Conservation (phyloP, 148 eudicot species). For the Arbutus unedo region DNA sequence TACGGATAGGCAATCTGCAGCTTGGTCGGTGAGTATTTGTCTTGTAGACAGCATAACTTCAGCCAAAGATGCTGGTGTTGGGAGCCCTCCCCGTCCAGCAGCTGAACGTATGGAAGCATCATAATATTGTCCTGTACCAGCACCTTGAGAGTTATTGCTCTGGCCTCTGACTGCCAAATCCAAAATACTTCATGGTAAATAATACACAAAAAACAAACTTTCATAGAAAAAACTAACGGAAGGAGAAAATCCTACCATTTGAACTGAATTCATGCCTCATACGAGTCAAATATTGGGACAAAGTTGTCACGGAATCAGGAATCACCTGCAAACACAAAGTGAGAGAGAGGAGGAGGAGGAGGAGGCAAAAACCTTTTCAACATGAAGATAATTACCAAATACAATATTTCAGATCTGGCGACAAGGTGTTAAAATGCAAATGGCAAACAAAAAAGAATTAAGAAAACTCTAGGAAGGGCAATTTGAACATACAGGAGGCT, state of each 20-base stretch:
- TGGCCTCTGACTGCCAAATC: slow-evolving; percentile 28
- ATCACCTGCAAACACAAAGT: slow-evolving; percentile 51
- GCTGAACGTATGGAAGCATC: slow-evolving; percentile 34
- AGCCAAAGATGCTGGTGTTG: slow-evolving; percentile 46
- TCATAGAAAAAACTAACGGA: background rate
- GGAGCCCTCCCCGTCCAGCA: slow-evolving; percentile 31
- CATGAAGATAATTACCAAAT: background rate
- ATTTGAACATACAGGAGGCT: slow-evolving; percentile 46
- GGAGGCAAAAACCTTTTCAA: background rate
- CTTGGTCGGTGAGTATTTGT: slow-evolving; percentile 38
- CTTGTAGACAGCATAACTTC: slow-evolving; percentile 43
- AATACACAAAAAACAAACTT: background rate
- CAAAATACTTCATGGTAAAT: slow-evolving; percentile 12
- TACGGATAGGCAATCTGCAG: slow-evolving; percentile 40
- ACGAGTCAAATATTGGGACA: slow-evolving; percentile 63
- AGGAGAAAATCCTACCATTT: slow-evolving; percentile 34
- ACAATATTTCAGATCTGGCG: background rate
- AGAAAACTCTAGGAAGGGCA: background rate
- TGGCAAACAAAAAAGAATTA: background rate
- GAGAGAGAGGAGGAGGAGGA: background rate
- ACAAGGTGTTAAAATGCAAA: background rate
- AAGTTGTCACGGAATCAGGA: slow-evolving; percentile 81
- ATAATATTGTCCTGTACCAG: slow-evolving; percentile 32
- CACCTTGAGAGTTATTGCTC: slow-evolving; percentile 37
- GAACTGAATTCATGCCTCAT: slow-evolving; percentile 63